Evolutionary conservation across 2,329 filamentous ascomycete genomes (phyloP).

Genomic region (Xylaria sp.): DNA sequence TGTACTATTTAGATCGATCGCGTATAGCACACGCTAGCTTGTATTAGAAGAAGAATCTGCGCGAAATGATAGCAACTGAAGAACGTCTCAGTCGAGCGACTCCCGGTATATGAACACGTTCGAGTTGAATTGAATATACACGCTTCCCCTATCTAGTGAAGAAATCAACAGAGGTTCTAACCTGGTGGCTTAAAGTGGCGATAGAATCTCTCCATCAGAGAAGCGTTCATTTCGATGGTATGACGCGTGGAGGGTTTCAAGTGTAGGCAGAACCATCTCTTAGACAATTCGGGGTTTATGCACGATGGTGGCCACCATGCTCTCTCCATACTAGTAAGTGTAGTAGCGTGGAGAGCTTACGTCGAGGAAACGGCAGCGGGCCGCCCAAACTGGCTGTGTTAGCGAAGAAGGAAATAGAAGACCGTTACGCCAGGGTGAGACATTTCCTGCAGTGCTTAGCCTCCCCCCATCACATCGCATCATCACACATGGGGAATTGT

Average conservation of each 20-base stretch:
- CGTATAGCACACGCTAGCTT: not conserved
- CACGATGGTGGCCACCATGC: not conserved
- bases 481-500: not conserved
- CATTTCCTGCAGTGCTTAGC: slow-evolving; percentile 9
- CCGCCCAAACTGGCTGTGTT: not conserved
- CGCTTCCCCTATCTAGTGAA: not conserved
- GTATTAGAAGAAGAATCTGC: not conserved
- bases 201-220: not conserved
- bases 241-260: slow-evolving; percentile 7
- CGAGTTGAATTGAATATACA: not conserved
- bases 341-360: too few relatives aligned
- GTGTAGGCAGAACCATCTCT: not conserved
- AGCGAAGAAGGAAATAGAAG: not conserved
- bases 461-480: not conserved
- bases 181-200: not conserved
- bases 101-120: not conserved
- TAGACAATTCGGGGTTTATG: not conserved
- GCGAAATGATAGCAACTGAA: not conserved
- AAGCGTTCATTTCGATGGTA: not conserved
- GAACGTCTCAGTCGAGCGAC: not conserved
- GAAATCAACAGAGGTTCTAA: not conserved
- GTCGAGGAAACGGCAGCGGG: too few relatives aligned
- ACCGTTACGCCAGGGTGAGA: slow-evolving; percentile 1
- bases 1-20: too few relatives aligned
- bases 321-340: not conserved